These are phyloP conservation scores for Rubia yunnanensis DNA, from an alignment of 257 asterid genomes.

Conservation along the genomic window DNA sequence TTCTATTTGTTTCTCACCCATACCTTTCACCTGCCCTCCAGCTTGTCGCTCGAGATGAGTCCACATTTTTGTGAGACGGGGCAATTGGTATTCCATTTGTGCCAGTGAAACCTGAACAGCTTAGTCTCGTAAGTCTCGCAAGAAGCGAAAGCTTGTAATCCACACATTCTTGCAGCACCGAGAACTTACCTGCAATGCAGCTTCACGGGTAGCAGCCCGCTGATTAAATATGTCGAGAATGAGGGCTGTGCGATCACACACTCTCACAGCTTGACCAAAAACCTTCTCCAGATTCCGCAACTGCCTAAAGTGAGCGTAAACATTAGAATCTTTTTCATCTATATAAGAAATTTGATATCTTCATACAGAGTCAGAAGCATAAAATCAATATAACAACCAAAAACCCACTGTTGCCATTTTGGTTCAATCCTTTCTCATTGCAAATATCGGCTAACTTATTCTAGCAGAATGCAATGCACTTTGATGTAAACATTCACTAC, in stretches of 20 bases:
- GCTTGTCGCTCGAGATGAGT: conserved; percentile 95
- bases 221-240: conserved; percentile 93
- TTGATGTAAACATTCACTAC: neutral
- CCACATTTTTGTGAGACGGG: conserved; percentile 96
- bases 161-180: neutral
- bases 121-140: conserved; percentile 14
- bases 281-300: conserved; percentile 81
- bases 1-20: conserved; percentile 99
- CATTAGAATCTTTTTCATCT: neutral
- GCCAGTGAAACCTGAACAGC: conserved; percentile 72
- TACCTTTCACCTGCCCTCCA: conserved; percentile 99
- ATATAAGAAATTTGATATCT: neutral
- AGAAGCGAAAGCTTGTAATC: conserved; percentile 8
- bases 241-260: conserved; percentile 96
- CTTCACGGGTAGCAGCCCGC: conserved; percentile 97
- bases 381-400: neutral
- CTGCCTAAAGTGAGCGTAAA: conserved; percentile 50
- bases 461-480: neutral
- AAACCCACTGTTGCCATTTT: too few relatives aligned
- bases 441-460: neutral
- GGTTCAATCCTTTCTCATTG: neutral
- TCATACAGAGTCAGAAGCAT: neutral
- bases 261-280: conserved; percentile 87
- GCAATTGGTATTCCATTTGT: conserved; percentile 95
- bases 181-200: conserved; percentile 65